Evolutionary conservation across 148 eudicot genomes (phyloP), one percentile per base, ranked within the genome.

Genomic region (Rhododendron henanense): DNA sequence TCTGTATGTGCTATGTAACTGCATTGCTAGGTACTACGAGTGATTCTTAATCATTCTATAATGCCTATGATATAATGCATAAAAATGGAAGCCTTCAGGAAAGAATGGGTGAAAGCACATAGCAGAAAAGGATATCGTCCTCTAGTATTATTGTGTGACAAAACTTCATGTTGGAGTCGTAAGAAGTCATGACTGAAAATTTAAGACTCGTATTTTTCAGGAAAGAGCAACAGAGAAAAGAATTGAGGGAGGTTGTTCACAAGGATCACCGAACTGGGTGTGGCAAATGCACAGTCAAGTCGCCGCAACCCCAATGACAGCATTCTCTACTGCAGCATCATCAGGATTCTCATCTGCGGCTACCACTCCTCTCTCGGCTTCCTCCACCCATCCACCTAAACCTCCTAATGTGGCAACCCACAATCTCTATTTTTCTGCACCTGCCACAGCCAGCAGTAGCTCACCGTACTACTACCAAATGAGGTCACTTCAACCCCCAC

Each of bases 341-440:
- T 88, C 88, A 90, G 92, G 92, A 89, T 93, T 93, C 94, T 81
- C 89, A 84, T 80, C 90, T 83, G 85, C 90, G 47, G 85, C 77
- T 81, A 87, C 81, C 85, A 79, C 78, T 78, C 31, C 87, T 86
- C 53, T 76, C 81, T 48, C 85, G 16, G 50, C 87, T 81, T 82
- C 84, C 79, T 82, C 84, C 45, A 37, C 77, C 85, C 85, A 88
- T 48, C 81, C 86, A 16, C 77, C 85, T 31, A 83, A 87, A 83
- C 77, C 69, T 85, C 80, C 88, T 78, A 83, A 83, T 85, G 74
- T 87, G 73, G 50, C 84, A 50, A 51, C 90, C 35, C 85, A 80
- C 86, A 87, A 87, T 67, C 84, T 84, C 84, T 78, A 82, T 69
- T 89, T 85, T 51, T 65, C 90, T 51, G 75, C 93, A 79, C 84